These are phyloP conservation scores for Dorcoceras hygrometricum DNA, from an alignment of 257 asterid species.

Conservation along the genomic window DNA sequence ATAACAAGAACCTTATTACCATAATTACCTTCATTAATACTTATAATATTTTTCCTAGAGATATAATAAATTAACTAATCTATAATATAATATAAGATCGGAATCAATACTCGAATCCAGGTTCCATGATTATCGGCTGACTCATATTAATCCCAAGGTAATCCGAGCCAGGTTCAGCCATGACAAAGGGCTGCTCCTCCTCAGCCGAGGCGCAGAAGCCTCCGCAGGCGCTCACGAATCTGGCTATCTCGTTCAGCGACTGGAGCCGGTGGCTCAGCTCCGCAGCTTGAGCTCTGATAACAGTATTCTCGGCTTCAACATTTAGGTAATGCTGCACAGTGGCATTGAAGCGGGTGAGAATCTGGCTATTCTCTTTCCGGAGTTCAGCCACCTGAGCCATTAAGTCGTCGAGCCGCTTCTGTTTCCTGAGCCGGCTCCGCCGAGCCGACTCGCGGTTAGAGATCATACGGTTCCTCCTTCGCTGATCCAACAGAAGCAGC, in stretches of 20 bases:
- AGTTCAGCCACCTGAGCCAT: slow-evolving; percentile 53
- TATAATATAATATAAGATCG: slow-evolving; percentile 19
- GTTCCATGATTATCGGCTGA: slow-evolving; percentile 47
- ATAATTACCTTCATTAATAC: no score
- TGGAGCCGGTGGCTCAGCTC: slow-evolving; percentile 76
- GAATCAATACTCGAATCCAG: slow-evolving; percentile 30
- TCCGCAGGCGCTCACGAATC: slow-evolving; percentile 31
- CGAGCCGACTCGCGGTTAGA: slow-evolving; percentile 97
- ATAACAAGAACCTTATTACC: not conserved
- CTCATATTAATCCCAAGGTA: slow-evolving; percentile 33
- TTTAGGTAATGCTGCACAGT: slow-evolving; percentile 46
- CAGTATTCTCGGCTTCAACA: slow-evolving; percentile 75
- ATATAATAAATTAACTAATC: no score
- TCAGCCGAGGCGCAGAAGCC: slow-evolving; percentile 7
- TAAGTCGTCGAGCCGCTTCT: slow-evolving; percentile 79
- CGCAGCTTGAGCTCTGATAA: slow-evolving; percentile 70
- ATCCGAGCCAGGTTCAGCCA: slow-evolving; percentile 31
- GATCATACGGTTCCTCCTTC: slow-evolving; percentile 82
- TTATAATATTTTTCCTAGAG: not conserved
- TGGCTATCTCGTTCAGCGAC: slow-evolving; percentile 56
- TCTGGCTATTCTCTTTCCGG: slow-evolving; percentile 56
- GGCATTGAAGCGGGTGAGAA: slow-evolving; percentile 42
- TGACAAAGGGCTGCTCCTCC: slow-evolving; percentile 24
- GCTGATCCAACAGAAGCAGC: slow-evolving; percentile 50
- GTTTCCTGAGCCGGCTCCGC: slow-evolving; percentile 84